Conservation (phyloP, 2,329 filamentous ascomycete genomes). For the Botrytis elliptica region DNA sequence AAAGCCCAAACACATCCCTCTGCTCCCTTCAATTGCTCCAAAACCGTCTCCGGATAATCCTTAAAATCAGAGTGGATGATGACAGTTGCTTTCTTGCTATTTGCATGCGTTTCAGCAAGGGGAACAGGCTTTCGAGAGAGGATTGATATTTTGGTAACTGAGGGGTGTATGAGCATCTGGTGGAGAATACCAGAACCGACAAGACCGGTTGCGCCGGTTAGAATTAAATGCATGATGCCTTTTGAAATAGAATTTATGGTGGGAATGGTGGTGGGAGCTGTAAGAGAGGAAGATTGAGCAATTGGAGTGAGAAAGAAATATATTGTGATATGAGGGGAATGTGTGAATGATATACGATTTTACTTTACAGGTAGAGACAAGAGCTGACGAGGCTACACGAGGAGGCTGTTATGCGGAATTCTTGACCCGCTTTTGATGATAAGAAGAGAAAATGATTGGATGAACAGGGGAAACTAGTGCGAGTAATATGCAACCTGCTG, state of each 20-base stretch:
- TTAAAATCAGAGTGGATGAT: conserved; percentile 68
- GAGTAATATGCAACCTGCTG: background rate
- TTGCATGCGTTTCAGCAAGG: conserved; percentile 58
- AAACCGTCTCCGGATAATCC: conserved; percentile 55
- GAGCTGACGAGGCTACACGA: background rate
- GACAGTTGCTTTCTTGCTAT: conserved; percentile 54
- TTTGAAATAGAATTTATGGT: background rate
- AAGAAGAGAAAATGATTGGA: background rate
- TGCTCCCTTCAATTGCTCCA: conserved; percentile 62
- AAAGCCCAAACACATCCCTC: conserved; percentile 72
- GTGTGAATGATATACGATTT: background rate
- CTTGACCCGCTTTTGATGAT: background rate
- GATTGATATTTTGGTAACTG: conserved; percentile 64
- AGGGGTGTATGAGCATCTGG: conserved; percentile 54
- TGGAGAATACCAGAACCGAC: conserved; percentile 62
- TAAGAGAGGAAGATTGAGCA: background rate
- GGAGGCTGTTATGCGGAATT: background rate
- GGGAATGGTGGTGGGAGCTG: background rate
- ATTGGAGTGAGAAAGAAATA: background rate
- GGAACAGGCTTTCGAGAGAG: conserved; percentile 63
- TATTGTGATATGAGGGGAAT: background rate
- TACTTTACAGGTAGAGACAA: background rate
- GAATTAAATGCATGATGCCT: conserved; percentile 58
- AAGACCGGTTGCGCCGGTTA: conserved; percentile 68
- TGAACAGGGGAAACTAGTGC: background rate